Base-by-base conservation (phyloP, 2,329 filamentous ascomycete genomes). In the Blastomyces percursus region DNA sequence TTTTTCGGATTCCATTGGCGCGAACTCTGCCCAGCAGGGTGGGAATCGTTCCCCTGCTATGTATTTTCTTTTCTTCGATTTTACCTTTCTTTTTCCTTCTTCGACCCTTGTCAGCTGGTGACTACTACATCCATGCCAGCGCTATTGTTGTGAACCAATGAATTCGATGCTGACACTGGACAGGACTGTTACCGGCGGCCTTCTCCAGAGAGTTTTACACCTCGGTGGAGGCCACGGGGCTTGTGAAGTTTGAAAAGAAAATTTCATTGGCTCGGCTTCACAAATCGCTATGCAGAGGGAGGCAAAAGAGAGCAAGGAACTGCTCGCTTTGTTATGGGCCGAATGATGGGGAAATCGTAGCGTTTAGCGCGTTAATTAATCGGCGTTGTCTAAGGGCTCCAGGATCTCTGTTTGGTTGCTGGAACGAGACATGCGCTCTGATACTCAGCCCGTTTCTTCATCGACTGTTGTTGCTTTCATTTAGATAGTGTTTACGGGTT, bases 311-410 rank as follows among this genome's bases (percentile, higher is more conserved):
- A 42, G 40, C 6, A 19, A 8, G 40, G 16, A 42, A 42, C 40
- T 50, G 48, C 11, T 21, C 48, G 8, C 24, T 14, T 14, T 27
- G 11, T 24, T 24, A 27, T 21, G 48, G 8, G 12, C n/a, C 48
- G 11, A 21, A 19, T 35, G 51, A 35, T 42, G 21, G 7, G 32
- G 32, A 9, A 21, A 38, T 21, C 30, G 6, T 27, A 42, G 54
- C 54, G 54, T 56, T 56, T 56, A 56, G 54, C 54, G 54, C 54
- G 54, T 56, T 56, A 56, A 42, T 21, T 42, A 24, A 35, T n/a
- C 27, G 9, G 19, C 5, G 19, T 35, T 55, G 14, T 55, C 7
- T 24, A n/a, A 55, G 52, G 7, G 24, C 11, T 55, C 52, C 5
- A 12, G 12, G 21, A 11, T 35, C 32, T 35, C 32, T 8, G n/a